A percentile compares a stretch with the other conserved stretches of the same genome.
phyloP scores from a whole-genome alignment of 208 protist species.

The Acanthamoeba sp. region DNA sequence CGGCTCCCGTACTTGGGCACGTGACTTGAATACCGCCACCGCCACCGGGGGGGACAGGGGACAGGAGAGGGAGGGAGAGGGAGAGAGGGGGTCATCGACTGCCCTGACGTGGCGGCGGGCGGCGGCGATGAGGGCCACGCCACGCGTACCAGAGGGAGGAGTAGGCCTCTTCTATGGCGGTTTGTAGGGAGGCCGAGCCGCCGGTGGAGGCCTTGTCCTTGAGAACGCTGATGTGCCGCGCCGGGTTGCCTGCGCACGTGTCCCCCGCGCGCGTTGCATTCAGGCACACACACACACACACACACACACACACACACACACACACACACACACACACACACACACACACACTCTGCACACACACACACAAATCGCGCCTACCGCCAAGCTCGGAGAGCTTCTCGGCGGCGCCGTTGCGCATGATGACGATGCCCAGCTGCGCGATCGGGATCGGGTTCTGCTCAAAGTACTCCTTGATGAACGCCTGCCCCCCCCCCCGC shows the following conservation, averaged over 20 bases:
- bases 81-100: no score
- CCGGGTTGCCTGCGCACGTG: conserved; percentile 62
- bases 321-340: conserved; percentile 32
- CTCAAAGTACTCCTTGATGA: conserved; percentile 91
- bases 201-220: conserved; percentile 51
- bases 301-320: background rate
- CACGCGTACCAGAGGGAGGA: conserved; percentile 79
- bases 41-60: no score
- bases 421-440: conserved; percentile 90
- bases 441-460: conserved; percentile 93
- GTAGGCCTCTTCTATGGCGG: conserved; percentile 85
- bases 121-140: no score
- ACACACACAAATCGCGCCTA: no score
- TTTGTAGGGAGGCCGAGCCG: conserved; percentile 90
- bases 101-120: background rate
- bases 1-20: conserved; percentile 89
- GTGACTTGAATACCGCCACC: conserved; percentile 54
- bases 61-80: no score
- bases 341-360: no score
- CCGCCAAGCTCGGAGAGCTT: conserved; percentile 86
- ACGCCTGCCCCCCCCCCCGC: background rate
- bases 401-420: conserved; percentile 86
- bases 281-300: background rate
- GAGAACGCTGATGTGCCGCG: conserved; percentile 76
- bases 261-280: background rate